phyloP scores from a whole-genome alignment of 1,284 basidiomycete species.

The Athelia psychrophila region DNA sequence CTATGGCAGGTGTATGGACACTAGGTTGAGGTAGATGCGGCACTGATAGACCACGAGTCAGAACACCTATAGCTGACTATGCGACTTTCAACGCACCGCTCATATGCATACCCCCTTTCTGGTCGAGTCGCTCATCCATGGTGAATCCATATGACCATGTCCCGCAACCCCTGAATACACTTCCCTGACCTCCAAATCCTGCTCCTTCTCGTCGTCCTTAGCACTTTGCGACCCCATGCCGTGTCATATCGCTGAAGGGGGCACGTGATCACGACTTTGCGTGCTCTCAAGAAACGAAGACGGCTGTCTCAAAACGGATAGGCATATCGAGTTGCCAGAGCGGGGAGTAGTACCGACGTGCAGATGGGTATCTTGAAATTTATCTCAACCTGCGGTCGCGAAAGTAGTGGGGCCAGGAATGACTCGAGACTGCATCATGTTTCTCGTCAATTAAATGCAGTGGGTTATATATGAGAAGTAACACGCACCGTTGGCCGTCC shows the following conservation, averaged over 20 bases:
- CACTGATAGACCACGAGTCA: constrained; percentile 32
- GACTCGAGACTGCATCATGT: constrained; percentile 26
- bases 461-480: constrained; percentile 10
- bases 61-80: background rate
- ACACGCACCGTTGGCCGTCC: constrained; percentile 10
- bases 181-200: constrained; percentile 20
- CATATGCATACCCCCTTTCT: constrained; percentile 48
- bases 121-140: constrained; percentile 51
- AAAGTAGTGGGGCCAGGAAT: constrained; percentile 21
- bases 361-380: background rate
- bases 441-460: constrained; percentile 10
- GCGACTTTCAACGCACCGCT: constrained; percentile 34
- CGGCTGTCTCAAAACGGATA: constrained; percentile 39
- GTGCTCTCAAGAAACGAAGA: constrained; percentile 19
- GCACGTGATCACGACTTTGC: constrained; percentile 12
- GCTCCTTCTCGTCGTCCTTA: too few species aligned
- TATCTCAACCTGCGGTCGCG: background rate
- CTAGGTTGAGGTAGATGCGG: constrained; percentile 51
- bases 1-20: constrained; percentile 27
- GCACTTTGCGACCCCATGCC: too few species aligned
- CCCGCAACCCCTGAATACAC: constrained; percentile 28
- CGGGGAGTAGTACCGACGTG: constrained; percentile 29
- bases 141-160: constrained; percentile 37
- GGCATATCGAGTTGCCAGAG: constrained; percentile 25
- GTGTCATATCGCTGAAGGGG: too few species aligned